Evolutionary conservation across 345 rosid species (phyloP), one percentile per base, ranked within the genome.

Genomic region (Viola odorata): DNA sequence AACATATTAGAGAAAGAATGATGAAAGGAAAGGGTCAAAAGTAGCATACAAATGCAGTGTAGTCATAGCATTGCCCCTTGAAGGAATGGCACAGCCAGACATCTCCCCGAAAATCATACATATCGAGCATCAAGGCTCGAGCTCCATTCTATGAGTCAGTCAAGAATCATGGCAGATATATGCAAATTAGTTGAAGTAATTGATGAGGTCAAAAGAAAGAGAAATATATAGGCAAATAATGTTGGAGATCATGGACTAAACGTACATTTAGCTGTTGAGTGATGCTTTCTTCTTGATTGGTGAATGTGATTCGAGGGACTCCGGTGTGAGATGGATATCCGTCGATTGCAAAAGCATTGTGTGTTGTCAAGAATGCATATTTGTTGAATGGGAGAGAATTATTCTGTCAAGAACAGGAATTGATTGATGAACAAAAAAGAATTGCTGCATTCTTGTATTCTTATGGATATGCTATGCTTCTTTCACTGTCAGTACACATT

Each of bases 21-120:
- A 3, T 8, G 9, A n/a, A 5, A 16, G n/a, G 3, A n/a, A 16
- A 32, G 39, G 12, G 44, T 11, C 5, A 15, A 7, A 41, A 3
- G 5, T 14, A 53, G 32, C 81, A 6, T 78, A 87, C 95, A 64
- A 84, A 87, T 47, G 88, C 82, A 5, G 90, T 87, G 50, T 57
- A 76, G 62, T 81, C 86, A 54, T 84, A 47, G 41, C 95, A 87
- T 13, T 84, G 49, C 51, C 85, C 84, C 6, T 80, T 77, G 59
- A 69, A 76, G 3, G 88, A 87, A 80, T 87, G 90, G 58, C 95
- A 87, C 61, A 84, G 23, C 95, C 95, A 87, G 36, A 84, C 74
- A 41, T 79, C 86, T 57, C 81, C 90, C 4, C 73, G 66, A 37
- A 81, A 87, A 72, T 84, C 90, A 38, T 87, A 87, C 0, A 88